A percentile compares a stretch with the other conserved stretches of the same genome.
These are phyloP conservation scores for Taphrina wiesneri DNA, from an alignment of 1,139 yeast genomes.

Conservation along the genomic window DNA sequence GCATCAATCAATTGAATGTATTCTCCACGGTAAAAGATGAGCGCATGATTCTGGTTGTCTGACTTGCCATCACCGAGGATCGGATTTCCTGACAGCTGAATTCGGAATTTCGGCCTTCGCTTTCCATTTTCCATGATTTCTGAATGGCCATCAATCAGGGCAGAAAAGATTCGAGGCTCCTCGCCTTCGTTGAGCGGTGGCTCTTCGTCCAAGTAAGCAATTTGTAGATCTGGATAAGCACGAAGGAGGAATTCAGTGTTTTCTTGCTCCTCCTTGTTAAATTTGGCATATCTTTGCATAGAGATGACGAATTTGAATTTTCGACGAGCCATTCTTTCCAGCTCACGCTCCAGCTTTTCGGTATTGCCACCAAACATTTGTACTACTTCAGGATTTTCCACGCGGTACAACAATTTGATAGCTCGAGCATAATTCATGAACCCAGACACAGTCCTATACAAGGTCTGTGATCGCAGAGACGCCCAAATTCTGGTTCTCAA, in stretches of 20 bases:
- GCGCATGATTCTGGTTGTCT: constrained; percentile 96
- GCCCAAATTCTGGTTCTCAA: constrained; percentile 99
- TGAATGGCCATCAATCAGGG: constrained; percentile 97
- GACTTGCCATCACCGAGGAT: constrained; percentile 99
- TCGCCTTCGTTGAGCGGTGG: constrained; percentile 89
- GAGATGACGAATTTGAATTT: constrained; percentile 96
- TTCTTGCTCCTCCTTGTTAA: constrained; percentile 96
- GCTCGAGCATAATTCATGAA: constrained; percentile 99
- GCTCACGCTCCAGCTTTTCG: constrained; percentile 88
- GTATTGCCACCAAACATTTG: constrained; percentile 99
- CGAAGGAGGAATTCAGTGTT: constrained; percentile 96
- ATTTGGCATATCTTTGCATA: constrained; percentile 97
- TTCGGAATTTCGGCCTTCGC: constrained; percentile 97
- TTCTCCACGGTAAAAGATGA: constrained; percentile 98
- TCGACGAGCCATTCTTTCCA: constrained; percentile 99
- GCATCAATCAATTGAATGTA: constrained; percentile 97
- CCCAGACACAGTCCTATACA: constrained; percentile 98
- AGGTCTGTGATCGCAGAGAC: constrained; percentile 94
- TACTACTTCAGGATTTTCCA: constrained; percentile 97
- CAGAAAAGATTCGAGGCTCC: constrained; percentile 95
- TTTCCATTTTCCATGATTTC: constrained; percentile 96
- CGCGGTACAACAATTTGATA: constrained; percentile 92
- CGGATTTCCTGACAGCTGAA: constrained; percentile 97
- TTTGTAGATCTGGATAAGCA: constrained; percentile 97
- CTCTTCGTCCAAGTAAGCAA: constrained; percentile 96